Percentiles rank a stretch among this genome's conserved stretches.
Evolutionary conservation across 176 grass and related monocot genomes (phyloP).

Genomic region (Phoenix dactylifera): DNA sequence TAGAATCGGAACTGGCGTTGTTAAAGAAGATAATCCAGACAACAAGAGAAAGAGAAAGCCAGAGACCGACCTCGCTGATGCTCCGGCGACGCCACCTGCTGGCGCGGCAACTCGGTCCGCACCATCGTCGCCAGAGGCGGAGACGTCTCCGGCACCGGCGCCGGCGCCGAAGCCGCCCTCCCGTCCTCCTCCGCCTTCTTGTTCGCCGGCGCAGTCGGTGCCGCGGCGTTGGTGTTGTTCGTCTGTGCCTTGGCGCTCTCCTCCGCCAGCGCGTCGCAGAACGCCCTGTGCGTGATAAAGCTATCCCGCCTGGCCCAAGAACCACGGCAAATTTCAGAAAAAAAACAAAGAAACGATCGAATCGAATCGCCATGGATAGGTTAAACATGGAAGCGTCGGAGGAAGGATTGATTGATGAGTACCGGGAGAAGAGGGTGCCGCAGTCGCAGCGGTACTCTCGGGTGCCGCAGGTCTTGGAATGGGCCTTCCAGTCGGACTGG

Average conservation of each 20-base stretch:
- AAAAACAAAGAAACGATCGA: too few relatives aligned
- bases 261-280: conserved; percentile 93
- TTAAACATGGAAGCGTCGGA: too few relatives aligned
- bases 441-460: conserved; percentile 93
- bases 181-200: conserved; percentile 14
- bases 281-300: conserved; percentile 98
- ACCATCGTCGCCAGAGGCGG: background rate
- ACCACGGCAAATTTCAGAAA: background rate
- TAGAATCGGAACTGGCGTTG: too few relatives aligned
- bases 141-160: background rate
- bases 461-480: conserved; percentile 78
- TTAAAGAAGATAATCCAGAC: too few relatives aligned
- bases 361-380: too few relatives aligned
- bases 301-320: conserved; percentile 68
- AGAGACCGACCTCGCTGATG: conserved; percentile 7
- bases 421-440: conserved; percentile 84
- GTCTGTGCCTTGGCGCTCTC: conserved; percentile 63
- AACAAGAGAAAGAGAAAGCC: background rate
- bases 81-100: conserved; percentile 22
- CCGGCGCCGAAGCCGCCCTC: background rate
- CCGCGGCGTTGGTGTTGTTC: background rate
- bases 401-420: background rate
- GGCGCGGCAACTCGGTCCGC: conserved; percentile 16
- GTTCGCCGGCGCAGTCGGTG: background rate
- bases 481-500: conserved; percentile 95